Conservation (phyloP, 306 rosid species). For the Cucurbita maxima region DNA sequence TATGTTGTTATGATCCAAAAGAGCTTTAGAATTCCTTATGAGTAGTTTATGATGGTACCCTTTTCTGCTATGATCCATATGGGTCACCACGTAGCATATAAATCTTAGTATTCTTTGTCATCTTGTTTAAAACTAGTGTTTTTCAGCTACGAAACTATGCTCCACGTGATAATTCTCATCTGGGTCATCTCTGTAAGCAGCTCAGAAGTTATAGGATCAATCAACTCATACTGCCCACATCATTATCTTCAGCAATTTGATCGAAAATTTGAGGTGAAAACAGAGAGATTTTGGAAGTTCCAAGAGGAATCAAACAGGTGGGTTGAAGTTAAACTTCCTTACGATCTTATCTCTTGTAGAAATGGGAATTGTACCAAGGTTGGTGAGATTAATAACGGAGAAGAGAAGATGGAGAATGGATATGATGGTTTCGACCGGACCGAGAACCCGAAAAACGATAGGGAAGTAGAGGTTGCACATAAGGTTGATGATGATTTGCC, state of each 20-base stretch:
- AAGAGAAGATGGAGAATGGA: conserved; percentile 9
- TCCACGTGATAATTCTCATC: conserved; percentile 30
- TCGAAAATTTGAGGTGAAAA: conserved; percentile 50
- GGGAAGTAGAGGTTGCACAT: background rate
- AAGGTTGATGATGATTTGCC: conserved; percentile 23
- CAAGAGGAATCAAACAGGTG: conserved; percentile 50
- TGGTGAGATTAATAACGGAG: conserved; percentile 14
- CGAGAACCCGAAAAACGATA: conserved; percentile 11
- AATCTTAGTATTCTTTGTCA: background rate
- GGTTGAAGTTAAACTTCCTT: conserved; percentile 70
- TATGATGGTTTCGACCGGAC: conserved; percentile 18
- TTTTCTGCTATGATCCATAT: conserved; percentile 4
- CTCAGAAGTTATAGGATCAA: conserved; percentile 14
- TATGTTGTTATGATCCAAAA: background rate
- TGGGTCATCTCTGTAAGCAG: conserved; percentile 25
- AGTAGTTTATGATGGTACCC: background rate
- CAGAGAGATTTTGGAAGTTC: conserved; percentile 71
- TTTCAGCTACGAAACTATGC: conserved; percentile 27
- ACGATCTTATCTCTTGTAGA: conserved; percentile 47
- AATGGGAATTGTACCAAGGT: conserved; percentile 28
- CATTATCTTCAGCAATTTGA: conserved; percentile 26
- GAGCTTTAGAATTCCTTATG: background rate
- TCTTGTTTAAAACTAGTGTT: background rate
- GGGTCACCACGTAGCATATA: conserved; percentile 1
- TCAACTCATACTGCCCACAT: conserved; percentile 40